Evolutionary conservation across 495 filamentous ascomycete genomes (phyloP).

Genomic region (Pseudevernia furfuracea): DNA sequence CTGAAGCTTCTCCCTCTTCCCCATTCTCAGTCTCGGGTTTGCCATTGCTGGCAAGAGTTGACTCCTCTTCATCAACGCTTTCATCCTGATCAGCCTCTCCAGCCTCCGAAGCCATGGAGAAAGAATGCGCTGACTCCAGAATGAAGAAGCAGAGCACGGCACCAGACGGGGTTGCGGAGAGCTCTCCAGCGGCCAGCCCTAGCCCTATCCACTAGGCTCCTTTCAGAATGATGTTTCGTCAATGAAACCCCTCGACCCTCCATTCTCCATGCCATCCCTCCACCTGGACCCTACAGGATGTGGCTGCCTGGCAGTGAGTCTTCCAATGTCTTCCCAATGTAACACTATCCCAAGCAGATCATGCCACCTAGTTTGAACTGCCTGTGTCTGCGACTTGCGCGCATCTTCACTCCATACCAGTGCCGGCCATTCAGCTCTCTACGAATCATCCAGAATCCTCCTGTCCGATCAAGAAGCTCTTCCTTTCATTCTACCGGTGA

Average conservation of each 20-base stretch:
- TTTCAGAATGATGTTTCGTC: not conserved
- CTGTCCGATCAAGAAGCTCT: slow-evolving; percentile 30
- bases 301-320: not conserved
- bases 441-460: slow-evolving; percentile 30
- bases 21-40: slow-evolving; percentile 27
- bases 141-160: not conserved
- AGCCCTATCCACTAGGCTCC: slow-evolving; percentile 8
- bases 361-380: slow-evolving; percentile 1
- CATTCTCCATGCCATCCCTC: not conserved
- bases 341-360: not conserved
- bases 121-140: not conserved
- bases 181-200: slow-evolving; percentile 1
- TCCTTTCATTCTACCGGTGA: slow-evolving; percentile 38
- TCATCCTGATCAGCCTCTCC: slow-evolving; percentile 25
- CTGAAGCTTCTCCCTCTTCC: slow-evolving; percentile 53
- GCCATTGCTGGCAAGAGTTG: slow-evolving; percentile 23
- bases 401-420: slow-evolving; percentile 12
- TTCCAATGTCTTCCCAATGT: not conserved
- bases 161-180: not conserved
- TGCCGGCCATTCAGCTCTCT: slow-evolving; percentile 33
- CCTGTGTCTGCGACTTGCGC: slow-evolving; percentile 15
- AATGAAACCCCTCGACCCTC: not conserved
- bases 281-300: not conserved
- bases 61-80: slow-evolving; percentile 25
- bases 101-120: slow-evolving; percentile 25